Evolutionary conservation across 192 early-diverging fungal genomes (phyloP), one percentile per base, ranked within the genome.

Genomic region (Helicostylum pulchrum): DNA sequence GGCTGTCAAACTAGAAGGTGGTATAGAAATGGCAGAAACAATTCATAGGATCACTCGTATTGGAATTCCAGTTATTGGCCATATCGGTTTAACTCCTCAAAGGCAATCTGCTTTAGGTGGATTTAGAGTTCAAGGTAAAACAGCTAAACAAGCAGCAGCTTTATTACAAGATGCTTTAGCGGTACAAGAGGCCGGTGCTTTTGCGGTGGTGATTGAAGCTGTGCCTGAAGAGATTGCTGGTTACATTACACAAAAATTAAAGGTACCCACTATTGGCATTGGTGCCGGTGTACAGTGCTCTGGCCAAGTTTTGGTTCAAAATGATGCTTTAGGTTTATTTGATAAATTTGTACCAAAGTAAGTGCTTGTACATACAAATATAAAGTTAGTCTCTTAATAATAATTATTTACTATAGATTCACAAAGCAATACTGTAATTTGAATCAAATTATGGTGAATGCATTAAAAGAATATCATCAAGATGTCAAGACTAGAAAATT

Each of bases 1-100:
- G 62, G 95, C 92, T 3, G 92, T 99, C 36, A 99, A 99, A 81
- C 76, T 99, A 31, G 96, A 99, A 76, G 94, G 93, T 43, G 96
- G 97, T 7, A 81, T 78, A 3, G 94, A 95, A 58, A 91, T 93
- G 75, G 86, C 86, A 4, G 72, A 83, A 32, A 93, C 92, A 12
- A 81, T 95, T 52, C 71, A 79, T 26, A 80, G 84, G 11, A 90
- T 99, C 30, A 92, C 89, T 1, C 62, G 80, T 31, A 88, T 94
- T 2, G 97, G 97, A 21, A 91, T 98, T 23, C 95, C 97, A 11
- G 95, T 99, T 7, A 71, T 98, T 19, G 96, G 90, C 2, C 97
- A 99, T 57, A 87, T 99, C 62, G 96, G 97, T 0, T 76, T 99
- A 62, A 99, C 94, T 10, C 97, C 97, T 53, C 97, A 98, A 74